These are phyloP conservation scores for Kwoniella dendrophila DNA, from an alignment of 768 basidiomycete genomes.

Conservation along the genomic window DNA sequence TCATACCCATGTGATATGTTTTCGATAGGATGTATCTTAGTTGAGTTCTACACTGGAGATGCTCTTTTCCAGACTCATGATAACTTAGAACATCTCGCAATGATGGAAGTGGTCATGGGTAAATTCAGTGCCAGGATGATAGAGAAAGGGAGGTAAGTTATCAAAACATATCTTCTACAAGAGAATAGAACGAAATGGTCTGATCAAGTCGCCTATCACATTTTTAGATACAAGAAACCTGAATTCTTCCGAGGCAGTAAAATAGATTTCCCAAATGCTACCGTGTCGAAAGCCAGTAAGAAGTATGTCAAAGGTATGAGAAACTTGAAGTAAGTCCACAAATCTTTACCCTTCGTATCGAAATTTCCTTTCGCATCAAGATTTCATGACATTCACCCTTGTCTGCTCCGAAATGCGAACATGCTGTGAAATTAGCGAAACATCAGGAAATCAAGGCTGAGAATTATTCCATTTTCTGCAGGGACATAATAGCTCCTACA, in stretches of 20 bases:
- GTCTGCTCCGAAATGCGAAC: too few relatives aligned
- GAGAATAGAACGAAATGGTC: not conserved
- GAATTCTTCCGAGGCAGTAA: constrained; percentile 88
- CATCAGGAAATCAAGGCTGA: too few relatives aligned
- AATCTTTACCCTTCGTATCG: not conserved
- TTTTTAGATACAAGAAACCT: constrained; percentile 70
- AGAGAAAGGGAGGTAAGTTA: constrained; percentile 49
- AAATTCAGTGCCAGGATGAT: constrained; percentile 86
- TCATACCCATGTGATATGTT: constrained; percentile 98
- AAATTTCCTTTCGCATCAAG: not conserved
- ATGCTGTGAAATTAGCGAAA: too few relatives aligned
- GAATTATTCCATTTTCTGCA: too few relatives aligned
- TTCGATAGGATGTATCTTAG: constrained; percentile 96
- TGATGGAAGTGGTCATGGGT: constrained; percentile 99
- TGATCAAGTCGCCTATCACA: constrained; percentile 5
- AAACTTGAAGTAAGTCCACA: constrained; percentile 66
- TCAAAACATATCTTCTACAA: not conserved
- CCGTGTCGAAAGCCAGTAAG: constrained; percentile 83
- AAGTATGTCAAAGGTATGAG: constrained; percentile 90
- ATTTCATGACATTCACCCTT: constrained; percentile 21
- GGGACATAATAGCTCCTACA: constrained; percentile 78
- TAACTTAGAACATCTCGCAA: constrained; percentile 97
- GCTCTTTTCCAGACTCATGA: constrained; percentile 99
- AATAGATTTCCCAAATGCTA: constrained; percentile 89
- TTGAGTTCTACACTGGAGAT: constrained; percentile 96